These are phyloP conservation scores for Naematelia aurantialba DNA, from an alignment of 768 basidiomycete species.

Conservation along the genomic window DNA sequence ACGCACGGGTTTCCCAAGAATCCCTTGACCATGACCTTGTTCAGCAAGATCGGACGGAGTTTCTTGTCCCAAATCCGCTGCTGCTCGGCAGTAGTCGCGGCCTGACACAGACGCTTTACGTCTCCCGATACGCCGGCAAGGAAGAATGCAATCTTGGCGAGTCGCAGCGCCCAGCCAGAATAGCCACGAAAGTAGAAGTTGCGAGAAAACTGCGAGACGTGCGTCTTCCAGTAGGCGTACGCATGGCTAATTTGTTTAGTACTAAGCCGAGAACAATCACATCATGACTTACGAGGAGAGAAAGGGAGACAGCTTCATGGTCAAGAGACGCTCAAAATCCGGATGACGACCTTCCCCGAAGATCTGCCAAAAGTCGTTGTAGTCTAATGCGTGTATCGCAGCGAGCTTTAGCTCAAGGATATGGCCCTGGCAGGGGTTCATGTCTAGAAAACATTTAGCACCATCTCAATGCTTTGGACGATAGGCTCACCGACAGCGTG, in stretches of 20 bases:
- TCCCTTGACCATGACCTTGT: slow-evolving; percentile 58
- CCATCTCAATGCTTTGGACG: neutral
- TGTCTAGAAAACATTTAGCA: slow-evolving; percentile 28
- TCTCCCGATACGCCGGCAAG: slow-evolving; percentile 61
- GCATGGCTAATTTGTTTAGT: slow-evolving; percentile 52
- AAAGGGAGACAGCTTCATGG: slow-evolving; percentile 61
- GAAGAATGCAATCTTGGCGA: slow-evolving; percentile 60
- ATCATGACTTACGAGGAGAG: slow-evolving; percentile 57
- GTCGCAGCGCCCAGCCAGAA: slow-evolving; percentile 61
- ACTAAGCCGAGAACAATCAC: neutral
- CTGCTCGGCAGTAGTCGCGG: slow-evolving; percentile 60
- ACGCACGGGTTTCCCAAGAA: slow-evolving; percentile 55
- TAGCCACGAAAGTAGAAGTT: slow-evolving; percentile 70
- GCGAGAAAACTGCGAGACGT: slow-evolving; percentile 54
- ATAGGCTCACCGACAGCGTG: slow-evolving; percentile 64
- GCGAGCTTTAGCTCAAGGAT: slow-evolving; percentile 75
- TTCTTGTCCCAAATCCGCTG: slow-evolving; percentile 61
- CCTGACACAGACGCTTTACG: slow-evolving; percentile 59
- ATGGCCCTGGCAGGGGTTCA: slow-evolving; percentile 61
- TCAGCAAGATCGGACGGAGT: slow-evolving; percentile 62
- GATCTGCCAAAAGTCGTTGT: slow-evolving; percentile 62
- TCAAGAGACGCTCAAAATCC: slow-evolving; percentile 61
- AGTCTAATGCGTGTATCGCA: slow-evolving; percentile 58
- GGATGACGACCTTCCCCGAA: slow-evolving; percentile 66
- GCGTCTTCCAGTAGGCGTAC: slow-evolving; percentile 72